A percentile compares a stretch with the other conserved stretches of the same genome.
phyloP scores from a whole-genome alignment of 108 stramenopile genomes.

The Skeletonema grethae region DNA sequence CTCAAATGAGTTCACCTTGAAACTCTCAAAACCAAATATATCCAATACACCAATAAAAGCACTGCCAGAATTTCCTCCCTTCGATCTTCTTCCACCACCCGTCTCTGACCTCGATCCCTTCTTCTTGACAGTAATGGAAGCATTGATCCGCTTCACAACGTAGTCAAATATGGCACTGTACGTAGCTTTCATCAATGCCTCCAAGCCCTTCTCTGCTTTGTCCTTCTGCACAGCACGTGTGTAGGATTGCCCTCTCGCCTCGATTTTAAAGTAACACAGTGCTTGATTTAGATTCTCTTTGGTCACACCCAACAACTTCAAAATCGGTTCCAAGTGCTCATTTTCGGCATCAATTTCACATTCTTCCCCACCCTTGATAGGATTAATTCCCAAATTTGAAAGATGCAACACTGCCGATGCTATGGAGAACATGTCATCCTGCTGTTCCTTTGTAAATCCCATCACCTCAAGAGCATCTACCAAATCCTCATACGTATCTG shows the following conservation, averaged over 20 bases:
- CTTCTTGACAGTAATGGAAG: conserved; percentile 48
- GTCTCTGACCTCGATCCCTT: not conserved
- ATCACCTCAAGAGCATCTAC: conserved; percentile 56
- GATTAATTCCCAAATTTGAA: conserved; percentile 63
- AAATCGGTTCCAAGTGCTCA: conserved; percentile 49
- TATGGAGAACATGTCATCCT: conserved; percentile 49
- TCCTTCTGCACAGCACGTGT: conserved; percentile 61
- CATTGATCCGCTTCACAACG: conserved; percentile 82
- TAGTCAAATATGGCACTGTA: conserved; percentile 88
- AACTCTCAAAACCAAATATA: conserved; percentile 98
- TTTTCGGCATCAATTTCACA: conserved; percentile 51
- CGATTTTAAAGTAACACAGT: conserved; percentile 74
- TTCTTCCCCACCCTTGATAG: conserved; percentile 57
- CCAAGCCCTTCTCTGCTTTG: conserved; percentile 87
- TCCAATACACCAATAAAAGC: conserved; percentile 93
- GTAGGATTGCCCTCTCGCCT: conserved; percentile 73
- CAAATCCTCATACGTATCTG: conserved; percentile 49
- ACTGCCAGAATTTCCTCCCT: conserved; percentile 14
- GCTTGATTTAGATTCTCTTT: conserved; percentile 50
- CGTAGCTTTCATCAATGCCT: conserved; percentile 93
- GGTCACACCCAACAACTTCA: conserved; percentile 76
- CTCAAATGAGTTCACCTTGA: conserved; percentile 84
- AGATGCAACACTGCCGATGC: conserved; percentile 62
- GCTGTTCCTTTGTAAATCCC: conserved; percentile 50
- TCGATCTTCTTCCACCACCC: conserved; percentile 5